Percentiles rank a stretch among this genome's conserved stretches.
These are phyloP conservation scores for Dioscorea alata DNA, from an alignment of 106 monocot species.

Conservation along the genomic window DNA sequence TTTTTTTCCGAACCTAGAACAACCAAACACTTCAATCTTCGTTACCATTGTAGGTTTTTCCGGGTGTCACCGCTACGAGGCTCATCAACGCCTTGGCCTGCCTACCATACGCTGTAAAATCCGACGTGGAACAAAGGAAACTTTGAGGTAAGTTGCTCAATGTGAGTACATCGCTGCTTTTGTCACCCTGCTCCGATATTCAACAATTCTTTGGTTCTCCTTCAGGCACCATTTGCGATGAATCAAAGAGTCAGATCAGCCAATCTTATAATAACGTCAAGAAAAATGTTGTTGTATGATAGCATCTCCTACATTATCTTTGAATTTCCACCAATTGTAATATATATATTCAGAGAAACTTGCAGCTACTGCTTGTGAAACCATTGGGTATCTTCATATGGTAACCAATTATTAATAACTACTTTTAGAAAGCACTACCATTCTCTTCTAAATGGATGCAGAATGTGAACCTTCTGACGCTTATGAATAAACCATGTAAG, in stretches of 20 bases:
- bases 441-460: too few relatives aligned
- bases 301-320: not conserved
- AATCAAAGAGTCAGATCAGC: not conserved
- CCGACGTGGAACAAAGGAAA: constrained; percentile 89
- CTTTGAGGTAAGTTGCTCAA: constrained; percentile 46
- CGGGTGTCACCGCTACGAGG: constrained; percentile 95
- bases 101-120: constrained; percentile 94
- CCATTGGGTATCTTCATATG: not conserved
- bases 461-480: too few relatives aligned
- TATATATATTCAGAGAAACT: not conserved
- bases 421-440: too few relatives aligned
- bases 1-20: not conserved
- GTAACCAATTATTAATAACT: too few relatives aligned
- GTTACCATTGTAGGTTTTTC: constrained; percentile 66
- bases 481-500: too few relatives aligned
- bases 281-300: not conserved
- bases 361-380: not conserved
- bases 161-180: not conserved
- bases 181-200: not conserved
- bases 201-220: not conserved
- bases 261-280: too few relatives aligned
- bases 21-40: not conserved
- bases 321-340: not conserved
- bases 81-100: constrained; percentile 91
- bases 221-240: constrained; percentile 13